These are phyloP conservation scores for Geotrichum cucujoidarum DNA, from an alignment of 1,139 yeast species.

Conservation along the genomic window DNA sequence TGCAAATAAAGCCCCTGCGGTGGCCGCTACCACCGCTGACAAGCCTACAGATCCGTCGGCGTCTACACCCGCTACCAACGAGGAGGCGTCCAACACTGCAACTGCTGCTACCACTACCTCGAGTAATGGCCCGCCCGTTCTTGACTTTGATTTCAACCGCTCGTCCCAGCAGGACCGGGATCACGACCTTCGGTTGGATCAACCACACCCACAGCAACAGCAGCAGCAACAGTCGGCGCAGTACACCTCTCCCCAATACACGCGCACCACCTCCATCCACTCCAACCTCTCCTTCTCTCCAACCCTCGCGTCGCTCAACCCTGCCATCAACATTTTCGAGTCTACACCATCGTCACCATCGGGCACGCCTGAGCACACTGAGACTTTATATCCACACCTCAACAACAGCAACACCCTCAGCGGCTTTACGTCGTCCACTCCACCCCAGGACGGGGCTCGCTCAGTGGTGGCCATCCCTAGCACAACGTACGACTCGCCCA, in stretches of 20 bases:
- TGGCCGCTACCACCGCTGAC: not conserved
- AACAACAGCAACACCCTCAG: too few relatives aligned
- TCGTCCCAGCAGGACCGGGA: not conserved
- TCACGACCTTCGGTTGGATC: constrained; percentile 5
- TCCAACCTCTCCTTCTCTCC: constrained; percentile 8
- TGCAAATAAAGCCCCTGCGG: not conserved
- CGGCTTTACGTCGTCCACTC: too few relatives aligned
- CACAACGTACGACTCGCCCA: too few relatives aligned
- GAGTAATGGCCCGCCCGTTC: not conserved
- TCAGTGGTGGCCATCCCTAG: too few relatives aligned
- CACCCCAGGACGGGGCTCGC: too few relatives aligned
- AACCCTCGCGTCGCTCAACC: not conserved
- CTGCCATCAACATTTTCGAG: not conserved
- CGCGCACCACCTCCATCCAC: not conserved
- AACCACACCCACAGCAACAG: not conserved
- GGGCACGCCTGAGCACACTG: too few relatives aligned
- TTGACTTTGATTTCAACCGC: constrained; percentile 9
- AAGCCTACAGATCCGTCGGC: not conserved
- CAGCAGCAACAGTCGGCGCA: not conserved
- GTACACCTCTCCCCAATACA: not conserved
- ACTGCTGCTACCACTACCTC: not conserved
- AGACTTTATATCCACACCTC: too few relatives aligned
- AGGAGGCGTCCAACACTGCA: not conserved
- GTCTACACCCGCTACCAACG: constrained; percentile 4
- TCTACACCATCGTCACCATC: too few relatives aligned